Base-by-base conservation (phyloP, 1,284 basidiomycete genomes). In the Cryptococcus sp. region DNA sequence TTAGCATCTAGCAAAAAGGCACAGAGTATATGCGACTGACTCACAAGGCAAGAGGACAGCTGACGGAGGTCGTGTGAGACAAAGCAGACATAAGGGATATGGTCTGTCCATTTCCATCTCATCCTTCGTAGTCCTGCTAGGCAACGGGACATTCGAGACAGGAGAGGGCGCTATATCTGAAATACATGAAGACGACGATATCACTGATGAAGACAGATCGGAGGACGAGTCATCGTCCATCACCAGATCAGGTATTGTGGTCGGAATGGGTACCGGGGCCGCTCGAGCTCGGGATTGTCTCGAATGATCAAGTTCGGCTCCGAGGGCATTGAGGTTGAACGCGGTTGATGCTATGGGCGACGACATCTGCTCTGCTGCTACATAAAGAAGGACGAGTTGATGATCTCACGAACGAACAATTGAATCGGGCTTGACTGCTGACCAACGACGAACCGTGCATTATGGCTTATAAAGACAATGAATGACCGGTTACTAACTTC, bases 1-100 rank as follows among this genome's bases (percentile, higher is more conserved):
- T 59, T 15, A 56, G 54, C 41, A 39, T 8, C 20, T 20, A 38
- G 22, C 22, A 47, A 16, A 29, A 19, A 25, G 25, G n/a, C 19
- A 23, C n/a, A 46, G 52, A 3, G 19, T 16, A n/a, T 6, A 43
- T 23, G 34, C 20, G 7, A 15, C 22, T 15, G 20, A 61, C 72
- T 55, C 43, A 74, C 72, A 74, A 20, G 72, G 72, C 13, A 74
- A 58, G 0, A 74, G 54, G 0, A 74, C 70, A 1, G 72, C 72
- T 11, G 65, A 62, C 3, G 72, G 72, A 8, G 69, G 57, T 55
- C 72, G 57, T 4, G 58, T 48, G 17, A 72, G 58, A 60, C 72
- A 74, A 5, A 74, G 58, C 13, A 74, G 55, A 48, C 72, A 74
- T 7, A 68, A 53, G 1, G 70, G 67, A 44, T 52, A 65, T 19